Evolutionary conservation across 2,329 filamentous ascomycete species (phyloP).

Genomic region (Clonostachys byssicola): DNA sequence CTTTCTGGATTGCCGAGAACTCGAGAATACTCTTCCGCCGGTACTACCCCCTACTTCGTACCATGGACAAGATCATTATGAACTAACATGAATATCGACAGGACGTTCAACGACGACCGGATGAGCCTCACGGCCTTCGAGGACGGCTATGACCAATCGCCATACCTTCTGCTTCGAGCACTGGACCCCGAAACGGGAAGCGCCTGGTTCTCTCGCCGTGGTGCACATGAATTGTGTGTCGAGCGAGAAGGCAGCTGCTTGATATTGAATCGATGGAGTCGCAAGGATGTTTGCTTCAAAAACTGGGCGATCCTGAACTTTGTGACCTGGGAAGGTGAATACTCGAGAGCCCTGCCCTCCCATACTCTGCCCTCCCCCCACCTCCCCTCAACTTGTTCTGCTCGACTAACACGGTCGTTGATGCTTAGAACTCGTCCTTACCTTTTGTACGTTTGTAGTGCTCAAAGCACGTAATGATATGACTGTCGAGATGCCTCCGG

Average conservation of each 20-base stretch:
- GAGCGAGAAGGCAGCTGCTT: constrained; percentile 42
- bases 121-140: constrained; percentile 50
- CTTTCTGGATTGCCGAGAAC: constrained; percentile 37
- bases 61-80: no score
- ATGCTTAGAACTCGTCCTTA: constrained; percentile 50
- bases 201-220: constrained; percentile 42
- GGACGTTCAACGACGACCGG: constrained; percentile 50
- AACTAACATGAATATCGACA: constrained; percentile 13
- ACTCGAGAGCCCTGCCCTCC: not conserved
- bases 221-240: constrained; percentile 51
- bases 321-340: constrained; percentile 55
- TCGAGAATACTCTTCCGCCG: constrained; percentile 50
- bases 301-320: constrained; percentile 53
- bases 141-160: constrained; percentile 32
- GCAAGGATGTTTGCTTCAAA: constrained; percentile 33
- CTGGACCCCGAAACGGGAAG: constrained; percentile 29
- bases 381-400: not conserved
- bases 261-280: constrained; percentile 48
- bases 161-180: constrained; percentile 42
- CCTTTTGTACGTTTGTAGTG: constrained; percentile 53
- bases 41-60: constrained; percentile 21
- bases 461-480: constrained; percentile 47
- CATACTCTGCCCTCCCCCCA: not conserved
- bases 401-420: not conserved
- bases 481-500: constrained; percentile 34